Percentiles rank a stretch among this genome's conserved stretches.
Evolutionary conservation across 129 eudicot genomes (phyloP).

Genomic region (Cynara cardunculus): DNA sequence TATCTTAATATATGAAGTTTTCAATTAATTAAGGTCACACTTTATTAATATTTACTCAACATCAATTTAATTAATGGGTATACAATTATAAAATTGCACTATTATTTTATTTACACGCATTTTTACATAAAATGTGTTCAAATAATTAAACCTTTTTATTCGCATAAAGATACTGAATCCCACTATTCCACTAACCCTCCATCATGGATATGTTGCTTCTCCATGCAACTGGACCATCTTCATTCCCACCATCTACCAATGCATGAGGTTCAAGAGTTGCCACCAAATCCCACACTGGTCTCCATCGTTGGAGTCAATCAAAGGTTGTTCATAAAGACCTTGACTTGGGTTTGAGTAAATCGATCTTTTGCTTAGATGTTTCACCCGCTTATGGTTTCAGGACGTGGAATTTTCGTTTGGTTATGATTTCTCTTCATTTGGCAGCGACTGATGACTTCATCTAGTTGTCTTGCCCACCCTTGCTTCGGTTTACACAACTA

Average conservation of each 20-base stretch:
- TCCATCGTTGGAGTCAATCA: background rate
- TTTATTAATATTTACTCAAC: no score
- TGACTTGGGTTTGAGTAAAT: background rate
- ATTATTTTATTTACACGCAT: no score
- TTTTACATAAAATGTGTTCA: no score
- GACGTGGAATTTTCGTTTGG: background rate
- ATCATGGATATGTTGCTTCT: background rate
- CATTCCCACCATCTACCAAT: background rate
- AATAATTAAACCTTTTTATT: no score
- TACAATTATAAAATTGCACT: no score
- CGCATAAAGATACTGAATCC: no score
- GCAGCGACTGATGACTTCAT: background rate
- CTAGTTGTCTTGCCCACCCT: background rate
- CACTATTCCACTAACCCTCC: background rate
- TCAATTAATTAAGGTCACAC: no score
- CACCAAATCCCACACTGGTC: background rate
- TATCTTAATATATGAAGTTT: no score
- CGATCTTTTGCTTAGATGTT: background rate
- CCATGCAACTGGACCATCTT: background rate
- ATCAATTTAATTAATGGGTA: no score
- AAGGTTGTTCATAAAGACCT: background rate
- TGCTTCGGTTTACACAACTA: no score
- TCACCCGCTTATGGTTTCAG: background rate
- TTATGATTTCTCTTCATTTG: no score
- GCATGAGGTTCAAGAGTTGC: background rate